A percentile compares a stretch with the other conserved stretches of the same genome.
These are phyloP conservation scores for Paxillus ammoniavirescens DNA, from an alignment of 768 basidiomycete genomes.

Conservation along the genomic window DNA sequence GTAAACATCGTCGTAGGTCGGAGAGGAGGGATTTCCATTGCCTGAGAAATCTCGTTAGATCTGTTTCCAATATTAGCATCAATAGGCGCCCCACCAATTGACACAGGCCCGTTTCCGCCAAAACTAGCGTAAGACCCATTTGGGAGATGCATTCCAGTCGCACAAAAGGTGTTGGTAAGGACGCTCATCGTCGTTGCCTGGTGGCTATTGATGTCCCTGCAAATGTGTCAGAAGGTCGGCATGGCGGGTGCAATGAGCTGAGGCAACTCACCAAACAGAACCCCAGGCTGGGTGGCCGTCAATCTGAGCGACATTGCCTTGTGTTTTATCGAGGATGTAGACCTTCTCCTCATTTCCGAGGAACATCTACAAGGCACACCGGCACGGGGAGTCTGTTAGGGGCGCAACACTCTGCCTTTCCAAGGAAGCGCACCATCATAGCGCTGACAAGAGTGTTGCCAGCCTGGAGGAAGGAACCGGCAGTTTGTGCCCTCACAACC, in stretches of 20 bases:
- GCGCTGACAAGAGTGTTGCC: constrained; percentile 43
- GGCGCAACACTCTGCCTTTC: background rate
- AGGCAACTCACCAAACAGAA: constrained; percentile 49
- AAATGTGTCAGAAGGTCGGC: constrained; percentile 28
- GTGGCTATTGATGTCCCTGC: constrained; percentile 20
- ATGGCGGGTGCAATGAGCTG: background rate
- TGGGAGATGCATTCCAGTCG: constrained; percentile 77
- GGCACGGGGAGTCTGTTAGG: background rate
- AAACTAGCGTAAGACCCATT: constrained; percentile 73
- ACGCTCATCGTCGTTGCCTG: constrained; percentile 35
- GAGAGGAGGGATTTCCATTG: constrained; percentile 29
- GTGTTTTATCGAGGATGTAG: constrained; percentile 88
- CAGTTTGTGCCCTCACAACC: constrained; percentile 6
- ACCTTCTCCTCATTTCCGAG: constrained; percentile 76
- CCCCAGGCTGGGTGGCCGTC: constrained; percentile 75
- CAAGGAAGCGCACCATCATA: constrained; percentile 45
- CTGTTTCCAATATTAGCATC: constrained; percentile 20
- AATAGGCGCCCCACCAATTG: constrained; percentile 35
- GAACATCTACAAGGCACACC: constrained; percentile 54
- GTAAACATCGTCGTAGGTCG: constrained; percentile 57
- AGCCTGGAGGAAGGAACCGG: constrained; percentile 17
- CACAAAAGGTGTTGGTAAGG: constrained; percentile 70
- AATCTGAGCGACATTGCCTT: constrained; percentile 65
- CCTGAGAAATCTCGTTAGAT: constrained; percentile 32
- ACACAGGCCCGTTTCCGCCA: constrained; percentile 72